These are phyloP conservation scores for Termitomyces sp. DNA, from an alignment of 768 basidiomycete genomes.

Conservation along the genomic window DNA sequence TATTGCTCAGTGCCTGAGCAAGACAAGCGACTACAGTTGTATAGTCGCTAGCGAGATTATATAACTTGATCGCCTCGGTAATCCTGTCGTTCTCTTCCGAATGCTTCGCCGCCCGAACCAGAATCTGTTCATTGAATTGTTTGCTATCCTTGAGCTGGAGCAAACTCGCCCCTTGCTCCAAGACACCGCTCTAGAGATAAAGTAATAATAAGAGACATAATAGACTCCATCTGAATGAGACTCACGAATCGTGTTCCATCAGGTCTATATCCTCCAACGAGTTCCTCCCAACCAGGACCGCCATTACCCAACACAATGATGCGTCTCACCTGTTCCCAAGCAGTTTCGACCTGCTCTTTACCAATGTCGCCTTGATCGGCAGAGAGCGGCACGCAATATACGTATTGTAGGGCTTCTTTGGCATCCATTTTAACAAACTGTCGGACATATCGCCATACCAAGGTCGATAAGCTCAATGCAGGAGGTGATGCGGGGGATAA, in stretches of 20 bases:
- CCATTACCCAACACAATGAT: slow-evolving; percentile 76
- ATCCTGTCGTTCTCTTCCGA: slow-evolving; percentile 81
- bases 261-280: slow-evolving; percentile 86
- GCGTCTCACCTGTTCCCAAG: slow-evolving; percentile 75
- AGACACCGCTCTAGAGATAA: slow-evolving; percentile 63
- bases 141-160: slow-evolving; percentile 62
- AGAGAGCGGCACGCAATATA: slow-evolving; percentile 78
- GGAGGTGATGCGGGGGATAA: slow-evolving; percentile 63
- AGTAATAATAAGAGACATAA: background rate
- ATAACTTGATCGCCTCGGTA: slow-evolving; percentile 89
- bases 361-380: slow-evolving; percentile 68
- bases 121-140: slow-evolving; percentile 77
- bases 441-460: slow-evolving; percentile 90
- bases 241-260: slow-evolving; percentile 89
- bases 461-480: slow-evolving; percentile 72
- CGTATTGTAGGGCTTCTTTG: slow-evolving; percentile 90
- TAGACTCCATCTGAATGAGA: slow-evolving; percentile 10
- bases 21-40: slow-evolving; percentile 83
- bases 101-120: slow-evolving; percentile 75
- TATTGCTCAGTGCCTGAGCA: slow-evolving; percentile 81
- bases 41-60: slow-evolving; percentile 92
- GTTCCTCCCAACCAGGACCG: slow-evolving; percentile 83
- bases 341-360: slow-evolving; percentile 76
- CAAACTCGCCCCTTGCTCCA: slow-evolving; percentile 77
- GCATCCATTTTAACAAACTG: slow-evolving; percentile 92